Percentiles rank a stretch among this genome's conserved stretches.
Conservation (phyloP, 1,139 yeast species). For the Scheffersomyces cryptocercus region DNA sequence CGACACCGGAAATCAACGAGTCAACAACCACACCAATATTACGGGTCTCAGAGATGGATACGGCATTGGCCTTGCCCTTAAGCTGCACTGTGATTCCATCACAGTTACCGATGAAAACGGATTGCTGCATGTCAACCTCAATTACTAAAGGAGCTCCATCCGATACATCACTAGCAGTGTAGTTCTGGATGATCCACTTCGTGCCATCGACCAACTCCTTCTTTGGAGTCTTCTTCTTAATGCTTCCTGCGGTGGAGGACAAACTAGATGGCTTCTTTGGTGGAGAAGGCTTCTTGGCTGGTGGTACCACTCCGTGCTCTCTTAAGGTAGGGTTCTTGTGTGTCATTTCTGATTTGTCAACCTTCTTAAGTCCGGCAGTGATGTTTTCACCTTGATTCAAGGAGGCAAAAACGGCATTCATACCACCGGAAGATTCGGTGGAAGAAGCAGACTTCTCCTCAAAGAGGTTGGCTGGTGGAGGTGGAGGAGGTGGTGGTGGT, state of each 20-base stretch:
- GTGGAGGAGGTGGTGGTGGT: slow-evolving; percentile 67
- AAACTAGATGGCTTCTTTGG: slow-evolving; percentile 77
- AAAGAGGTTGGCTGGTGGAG: slow-evolving; percentile 69
- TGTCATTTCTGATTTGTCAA: slow-evolving; percentile 90
- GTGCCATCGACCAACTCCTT: slow-evolving; percentile 82
- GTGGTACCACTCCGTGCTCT: slow-evolving; percentile 40
- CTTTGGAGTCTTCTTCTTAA: slow-evolving; percentile 65
- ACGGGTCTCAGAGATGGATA: slow-evolving; percentile 72
- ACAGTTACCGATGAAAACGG: slow-evolving; percentile 86
- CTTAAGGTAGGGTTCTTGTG: slow-evolving; percentile 89
- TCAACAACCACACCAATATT: slow-evolving; percentile 80
- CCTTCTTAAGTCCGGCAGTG: slow-evolving; percentile 86
- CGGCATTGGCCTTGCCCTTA: slow-evolving; percentile 89
- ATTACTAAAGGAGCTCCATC: slow-evolving; percentile 57
- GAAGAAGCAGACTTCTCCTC: slow-evolving; percentile 34
- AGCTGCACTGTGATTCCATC: slow-evolving; percentile 71
- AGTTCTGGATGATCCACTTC: slow-evolving; percentile 84
- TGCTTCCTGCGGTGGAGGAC: slow-evolving; percentile 30
- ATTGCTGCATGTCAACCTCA: slow-evolving; percentile 83
- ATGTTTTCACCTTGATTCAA: slow-evolving; percentile 82
- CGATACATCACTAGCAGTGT: slow-evolving; percentile 46
- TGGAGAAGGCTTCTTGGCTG: slow-evolving; percentile 53
- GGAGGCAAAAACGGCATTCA: slow-evolving; percentile 90
- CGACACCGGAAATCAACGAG: slow-evolving; percentile 83
- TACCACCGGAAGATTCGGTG: slow-evolving; percentile 49